A percentile compares a stretch with the other conserved stretches of the same genome.
phyloP scores from a whole-genome alignment of 2,329 filamentous ascomycete genomes.

The Microcera coccophila region DNA sequence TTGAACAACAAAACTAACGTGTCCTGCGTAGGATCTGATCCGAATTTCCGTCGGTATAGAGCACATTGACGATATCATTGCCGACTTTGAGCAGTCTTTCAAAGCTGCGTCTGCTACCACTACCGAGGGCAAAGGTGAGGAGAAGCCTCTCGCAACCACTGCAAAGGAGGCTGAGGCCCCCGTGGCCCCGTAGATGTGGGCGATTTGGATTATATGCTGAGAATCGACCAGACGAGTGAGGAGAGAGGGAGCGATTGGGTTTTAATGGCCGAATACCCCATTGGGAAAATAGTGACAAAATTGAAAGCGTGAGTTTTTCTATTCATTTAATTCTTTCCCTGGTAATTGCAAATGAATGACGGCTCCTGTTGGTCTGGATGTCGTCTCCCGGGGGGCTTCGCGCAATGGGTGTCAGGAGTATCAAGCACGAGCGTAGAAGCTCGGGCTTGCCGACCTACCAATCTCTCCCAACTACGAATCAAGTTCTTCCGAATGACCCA shows the following conservation, averaged over 20 bases:
- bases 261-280: conserved; percentile 10
- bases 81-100: conserved; percentile 91
- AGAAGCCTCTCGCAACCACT: conserved; percentile 17
- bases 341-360: not conserved
- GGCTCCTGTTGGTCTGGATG: too few species aligned
- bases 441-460: too few species aligned
- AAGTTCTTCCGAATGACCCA: too few species aligned
- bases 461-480: too few species aligned
- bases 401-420: too few species aligned
- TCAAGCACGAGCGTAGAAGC: too few species aligned
- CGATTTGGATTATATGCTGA: not conserved
- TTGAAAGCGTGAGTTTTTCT: not conserved
- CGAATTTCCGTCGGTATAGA: conserved; percentile 94
- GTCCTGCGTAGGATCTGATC: conserved; percentile 72
- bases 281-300: not conserved
- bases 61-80: conserved; percentile 96
- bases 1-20: conserved; percentile 2
- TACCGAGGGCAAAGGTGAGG: conserved; percentile 28
- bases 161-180: conserved; percentile 39
- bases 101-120: conserved; percentile 51
- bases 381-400: too few species aligned
- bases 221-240: not conserved
- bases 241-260: conserved; percentile 4
- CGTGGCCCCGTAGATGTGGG: conserved; percentile 11
- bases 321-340: not conserved